A percentile compares a stretch with the other conserved stretches of the same genome.
These are phyloP conservation scores for Phialemonium atrogriseum DNA, from an alignment of 2,329 filamentous ascomycete species.

Conservation along the genomic window DNA sequence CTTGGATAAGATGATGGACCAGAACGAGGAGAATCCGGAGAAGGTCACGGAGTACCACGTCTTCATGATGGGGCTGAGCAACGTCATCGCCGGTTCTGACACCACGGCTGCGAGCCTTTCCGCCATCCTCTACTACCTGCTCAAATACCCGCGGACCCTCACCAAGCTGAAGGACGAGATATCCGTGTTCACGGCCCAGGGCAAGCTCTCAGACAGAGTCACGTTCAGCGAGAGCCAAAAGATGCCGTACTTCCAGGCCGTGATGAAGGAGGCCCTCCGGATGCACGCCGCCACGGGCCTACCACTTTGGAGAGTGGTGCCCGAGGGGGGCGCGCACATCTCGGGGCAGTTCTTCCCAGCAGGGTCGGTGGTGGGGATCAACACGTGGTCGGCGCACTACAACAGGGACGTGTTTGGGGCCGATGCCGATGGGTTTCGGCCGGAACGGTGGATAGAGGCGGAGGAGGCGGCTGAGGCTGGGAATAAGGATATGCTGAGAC, in stretches of 20 bases:
- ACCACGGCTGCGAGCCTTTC: slow-evolving; percentile 3
- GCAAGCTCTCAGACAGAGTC: no score
- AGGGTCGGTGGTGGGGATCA: slow-evolving; percentile 53
- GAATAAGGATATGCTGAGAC: not conserved
- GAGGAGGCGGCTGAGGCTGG: no score
- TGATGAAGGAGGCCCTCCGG: slow-evolving; percentile 56
- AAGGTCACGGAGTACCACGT: no score
- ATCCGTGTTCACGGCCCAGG: slow-evolving; percentile 20
- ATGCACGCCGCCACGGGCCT: slow-evolving; percentile 53
- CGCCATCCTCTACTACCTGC: slow-evolving; percentile 3
- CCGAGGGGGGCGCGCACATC: slow-evolving; percentile 41
- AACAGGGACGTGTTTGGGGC: slow-evolving; percentile 46
- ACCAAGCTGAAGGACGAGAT: slow-evolving; percentile 2
- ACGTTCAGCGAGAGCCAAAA: not conserved
- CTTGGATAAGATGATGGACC: no score
- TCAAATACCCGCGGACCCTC: slow-evolving; percentile 1
- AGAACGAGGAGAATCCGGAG: no score
- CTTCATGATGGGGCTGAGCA: not conserved
- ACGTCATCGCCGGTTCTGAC: slow-evolving; percentile 2
- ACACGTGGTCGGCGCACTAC: slow-evolving; percentile 53
- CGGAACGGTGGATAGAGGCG: slow-evolving; percentile 49
- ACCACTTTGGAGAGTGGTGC: slow-evolving; percentile 52
- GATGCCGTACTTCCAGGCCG: slow-evolving; percentile 44
- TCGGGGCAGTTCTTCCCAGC: slow-evolving; percentile 41
- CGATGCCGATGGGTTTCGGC: slow-evolving; percentile 45